phyloP scores from a whole-genome alignment of 257 asterid genomes.

The Pogostemon cablin region DNA sequence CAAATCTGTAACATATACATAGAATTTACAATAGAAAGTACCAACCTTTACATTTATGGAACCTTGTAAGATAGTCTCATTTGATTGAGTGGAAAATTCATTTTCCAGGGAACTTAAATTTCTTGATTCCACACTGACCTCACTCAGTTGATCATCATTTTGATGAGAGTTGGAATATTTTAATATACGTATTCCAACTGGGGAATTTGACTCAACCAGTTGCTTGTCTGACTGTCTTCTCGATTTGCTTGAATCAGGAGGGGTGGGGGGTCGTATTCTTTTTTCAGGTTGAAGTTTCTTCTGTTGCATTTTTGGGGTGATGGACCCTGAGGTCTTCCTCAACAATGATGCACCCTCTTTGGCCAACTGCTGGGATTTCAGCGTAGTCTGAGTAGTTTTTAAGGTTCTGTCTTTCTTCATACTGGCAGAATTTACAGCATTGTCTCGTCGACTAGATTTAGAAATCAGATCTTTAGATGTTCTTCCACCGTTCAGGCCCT shows the following conservation, averaged over 20 bases:
- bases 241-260: conserved; percentile 60
- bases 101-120: conserved; percentile 41
- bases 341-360: conserved; percentile 53
- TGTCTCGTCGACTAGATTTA: conserved; percentile 44
- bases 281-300: conserved; percentile 69
- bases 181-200: conserved; percentile 73
- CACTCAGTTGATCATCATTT: conserved; percentile 52
- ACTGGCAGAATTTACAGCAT: conserved; percentile 38
- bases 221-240: conserved; percentile 65
- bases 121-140: conserved; percentile 47
- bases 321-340: conserved; percentile 57
- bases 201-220: conserved; percentile 58
- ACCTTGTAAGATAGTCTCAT: conserved; percentile 40
- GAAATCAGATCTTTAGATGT: conserved; percentile 39
- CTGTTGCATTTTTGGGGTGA: conserved; percentile 77
- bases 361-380: conserved; percentile 48
- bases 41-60: conserved; percentile 48
- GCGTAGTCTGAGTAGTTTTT: conserved; percentile 47
- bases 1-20: neutral
- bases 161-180: conserved; percentile 44
- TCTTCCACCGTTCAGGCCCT: conserved; percentile 37
- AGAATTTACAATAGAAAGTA: conserved; percentile 12
- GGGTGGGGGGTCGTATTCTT: conserved; percentile 70
- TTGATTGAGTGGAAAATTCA: conserved; percentile 44
- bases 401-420: conserved; percentile 43